A percentile compares a stretch with the other conserved stretches of the same genome.
Evolutionary conservation across 1,139 yeast genomes (phyloP).

Genomic region (Hyphopichia buzzinii): DNA sequence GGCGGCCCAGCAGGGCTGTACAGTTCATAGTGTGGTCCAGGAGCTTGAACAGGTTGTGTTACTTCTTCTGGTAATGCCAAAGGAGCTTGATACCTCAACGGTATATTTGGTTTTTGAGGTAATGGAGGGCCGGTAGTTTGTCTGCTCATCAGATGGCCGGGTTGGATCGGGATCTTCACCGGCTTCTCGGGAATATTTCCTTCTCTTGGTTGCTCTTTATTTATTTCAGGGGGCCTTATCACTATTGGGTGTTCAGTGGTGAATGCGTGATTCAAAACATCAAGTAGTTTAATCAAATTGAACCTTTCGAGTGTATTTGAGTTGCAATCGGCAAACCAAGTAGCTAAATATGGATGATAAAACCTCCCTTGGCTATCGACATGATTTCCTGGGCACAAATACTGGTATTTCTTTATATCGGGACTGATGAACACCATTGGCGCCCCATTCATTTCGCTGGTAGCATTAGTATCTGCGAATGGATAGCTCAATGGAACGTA

Average conservation of each 20-base stretch:
- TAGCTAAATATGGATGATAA: constrained; percentile 64
- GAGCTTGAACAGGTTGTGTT: no score
- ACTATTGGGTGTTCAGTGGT: constrained; percentile 31
- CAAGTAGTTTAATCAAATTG: constrained; percentile 37
- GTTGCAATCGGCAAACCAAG: constrained; percentile 47
- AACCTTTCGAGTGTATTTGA: constrained; percentile 16
- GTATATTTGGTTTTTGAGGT: constrained; percentile 29
- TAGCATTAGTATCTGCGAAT: constrained; percentile 13
- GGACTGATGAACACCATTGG: constrained; percentile 66
- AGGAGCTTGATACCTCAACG: constrained; percentile 33
- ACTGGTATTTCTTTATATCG: constrained; percentile 34
- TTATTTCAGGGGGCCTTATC: constrained; percentile 2
- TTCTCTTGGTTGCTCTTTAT: no score
- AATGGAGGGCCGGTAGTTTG: constrained; percentile 40
- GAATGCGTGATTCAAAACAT: constrained; percentile 39
- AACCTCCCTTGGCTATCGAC: constrained; percentile 75
- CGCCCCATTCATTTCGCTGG: constrained; percentile 29
- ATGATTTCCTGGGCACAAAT: constrained; percentile 58
- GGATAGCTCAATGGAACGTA: constrained; percentile 84
- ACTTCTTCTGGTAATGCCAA: constrained; percentile 38
- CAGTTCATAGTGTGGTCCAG: no score
- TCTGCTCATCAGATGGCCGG: constrained; percentile 6
- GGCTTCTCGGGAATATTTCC: constrained; percentile 26
- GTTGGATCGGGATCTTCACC: constrained; percentile 15
- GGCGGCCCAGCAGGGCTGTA: no score